These are phyloP conservation scores for Mortierella claussenii DNA, from an alignment of 192 early-diverging fungal species.

Conservation along the genomic window DNA sequence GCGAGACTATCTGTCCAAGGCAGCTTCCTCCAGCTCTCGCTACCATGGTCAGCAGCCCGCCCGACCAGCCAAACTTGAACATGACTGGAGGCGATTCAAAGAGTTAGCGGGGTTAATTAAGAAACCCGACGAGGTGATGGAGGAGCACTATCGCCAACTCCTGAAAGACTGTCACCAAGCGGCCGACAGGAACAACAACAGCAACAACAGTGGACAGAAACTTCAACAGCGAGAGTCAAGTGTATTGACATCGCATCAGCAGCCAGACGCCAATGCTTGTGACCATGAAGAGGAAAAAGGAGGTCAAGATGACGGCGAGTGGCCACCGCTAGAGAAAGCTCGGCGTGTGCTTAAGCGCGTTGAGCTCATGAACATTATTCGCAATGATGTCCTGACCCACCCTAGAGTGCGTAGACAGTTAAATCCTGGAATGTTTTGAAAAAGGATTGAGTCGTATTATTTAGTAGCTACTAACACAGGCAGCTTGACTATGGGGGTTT, in stretches of 20 bases:
- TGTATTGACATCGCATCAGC: conserved; percentile 49
- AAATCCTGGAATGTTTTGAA: background rate
- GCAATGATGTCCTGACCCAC: conserved; percentile 68
- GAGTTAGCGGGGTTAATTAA: conserved; percentile 70
- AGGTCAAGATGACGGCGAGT: conserved; percentile 57
- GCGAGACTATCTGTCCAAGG: conserved; percentile 79
- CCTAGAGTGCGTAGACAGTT: conserved; percentile 34
- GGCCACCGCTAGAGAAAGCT: conserved; percentile 72
- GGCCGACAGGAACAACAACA: conserved; percentile 45
- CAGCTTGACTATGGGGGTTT: too few species aligned
- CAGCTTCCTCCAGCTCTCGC: conserved; percentile 15
- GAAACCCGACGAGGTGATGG: conserved; percentile 76
- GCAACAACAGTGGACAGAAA: conserved; percentile 52
- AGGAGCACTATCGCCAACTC: conserved; percentile 69
- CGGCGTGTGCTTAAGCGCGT: conserved; percentile 75
- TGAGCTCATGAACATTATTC: conserved; percentile 73
- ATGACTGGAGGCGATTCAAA: conserved; percentile 76
- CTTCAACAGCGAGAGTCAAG: conserved; percentile 49
- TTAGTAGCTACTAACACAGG: too few species aligned
- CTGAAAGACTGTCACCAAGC: conserved; percentile 70
- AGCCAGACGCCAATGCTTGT: conserved; percentile 41
- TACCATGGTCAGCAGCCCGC: background rate
- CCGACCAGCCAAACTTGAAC: conserved; percentile 39
- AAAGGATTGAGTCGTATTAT: too few species aligned
- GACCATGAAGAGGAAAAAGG: conserved; percentile 36